Conservation (phyloP, 441 rosid species). For the Populus hybrid region DNA sequence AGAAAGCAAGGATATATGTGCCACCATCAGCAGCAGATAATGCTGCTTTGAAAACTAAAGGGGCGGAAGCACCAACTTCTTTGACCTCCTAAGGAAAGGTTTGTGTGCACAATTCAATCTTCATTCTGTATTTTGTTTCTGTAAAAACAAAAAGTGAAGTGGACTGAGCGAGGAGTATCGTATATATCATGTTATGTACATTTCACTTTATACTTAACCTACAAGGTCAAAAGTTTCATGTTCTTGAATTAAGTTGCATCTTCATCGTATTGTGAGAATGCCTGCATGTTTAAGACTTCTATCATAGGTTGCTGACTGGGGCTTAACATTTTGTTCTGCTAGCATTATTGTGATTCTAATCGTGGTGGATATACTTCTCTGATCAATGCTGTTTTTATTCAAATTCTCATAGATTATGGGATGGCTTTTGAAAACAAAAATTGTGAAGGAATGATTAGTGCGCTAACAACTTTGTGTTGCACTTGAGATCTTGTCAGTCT, state of each 20-base stretch:
- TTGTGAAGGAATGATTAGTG: neutral
- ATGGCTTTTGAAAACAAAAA: neutral
- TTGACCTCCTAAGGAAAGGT: conserved; percentile 27
- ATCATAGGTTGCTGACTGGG: neutral
- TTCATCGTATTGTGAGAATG: neutral
- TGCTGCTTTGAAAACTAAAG: conserved; percentile 17
- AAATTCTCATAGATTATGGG: neutral
- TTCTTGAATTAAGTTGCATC: neutral
- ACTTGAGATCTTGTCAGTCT: neutral
- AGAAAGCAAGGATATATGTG: conserved; percentile 73
- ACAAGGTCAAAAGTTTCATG: neutral
- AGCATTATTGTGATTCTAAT: neutral
- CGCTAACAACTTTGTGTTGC: neutral
- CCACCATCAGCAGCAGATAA: conserved; percentile 42
- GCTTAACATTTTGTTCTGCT: neutral
- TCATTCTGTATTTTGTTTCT: neutral
- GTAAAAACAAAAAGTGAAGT: neutral
- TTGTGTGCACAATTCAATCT: neutral
- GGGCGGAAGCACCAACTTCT: conserved; percentile 22
- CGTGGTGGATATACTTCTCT: neutral
- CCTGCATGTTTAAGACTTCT: neutral
- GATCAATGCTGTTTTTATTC: neutral
- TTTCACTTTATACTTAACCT: neutral
- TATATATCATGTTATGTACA: neutral
- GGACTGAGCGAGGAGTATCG: neutral